Evolutionary conservation across 129 eudicot genomes (phyloP), one percentile per base, ranked within the genome.

Genomic region (Centrapalus pauciflorus): DNA sequence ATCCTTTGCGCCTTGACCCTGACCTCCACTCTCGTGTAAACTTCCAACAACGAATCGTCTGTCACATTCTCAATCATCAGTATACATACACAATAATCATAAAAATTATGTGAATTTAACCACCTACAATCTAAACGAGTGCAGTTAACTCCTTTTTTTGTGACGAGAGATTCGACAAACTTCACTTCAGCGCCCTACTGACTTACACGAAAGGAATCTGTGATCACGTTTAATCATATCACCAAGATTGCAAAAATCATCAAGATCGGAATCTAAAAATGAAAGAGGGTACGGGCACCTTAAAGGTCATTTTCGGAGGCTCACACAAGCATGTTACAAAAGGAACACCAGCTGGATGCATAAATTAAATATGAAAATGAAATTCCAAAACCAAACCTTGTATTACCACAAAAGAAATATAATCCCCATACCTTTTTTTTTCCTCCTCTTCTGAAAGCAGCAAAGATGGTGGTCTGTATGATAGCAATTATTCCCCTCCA

Each of bases 321-420:
- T 66, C 33, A 57, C 27, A 33, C 25, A 23, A 74, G 68, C 74
- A 56, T 57, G 40, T 75, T 64, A 64, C 37, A 54, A 74, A 55
- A 45, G 52, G 43, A 41, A 49, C 59, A 66, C 74, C 61, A 66
- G 68, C 74, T 33, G 73, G 79, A 56, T 56, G 65, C 77, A 73
- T 51, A 64, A 14, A 54, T 49, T 51, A 64, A 14, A 54, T 49
- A 33, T 14, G 41, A 37, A 55, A 54, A 73, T 20, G 12, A 14
- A 67, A 75, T 75, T 75, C 74, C 79, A 75, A 30, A 66, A 54
- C 29, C 72, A 59, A 74, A 74, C 48, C 49, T 20, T 49, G 61
- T 37, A 25, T 61, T 4, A 49, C 63, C 54, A 72, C 64, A 55
- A 74, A 24, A 24, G 29, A 60, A 72, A 50, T 27, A 43, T 13